phyloP scores from a whole-genome alignment of 306 rosid genomes.

The Coriaria nepalensis region DNA sequence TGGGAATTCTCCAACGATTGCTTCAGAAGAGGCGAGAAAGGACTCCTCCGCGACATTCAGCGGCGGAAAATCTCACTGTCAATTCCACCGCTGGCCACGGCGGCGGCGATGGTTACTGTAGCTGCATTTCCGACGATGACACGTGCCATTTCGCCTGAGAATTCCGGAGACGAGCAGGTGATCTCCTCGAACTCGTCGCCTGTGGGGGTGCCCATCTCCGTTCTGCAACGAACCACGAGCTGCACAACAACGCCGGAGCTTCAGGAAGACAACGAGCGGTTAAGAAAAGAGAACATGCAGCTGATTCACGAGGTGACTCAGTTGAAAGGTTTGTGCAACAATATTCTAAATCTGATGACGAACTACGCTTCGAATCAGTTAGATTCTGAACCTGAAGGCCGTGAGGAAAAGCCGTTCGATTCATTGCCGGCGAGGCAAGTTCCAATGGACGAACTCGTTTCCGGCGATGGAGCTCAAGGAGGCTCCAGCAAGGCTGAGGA shows the following conservation, averaged over 20 bases:
- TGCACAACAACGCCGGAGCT: conserved; percentile 59
- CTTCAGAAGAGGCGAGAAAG: conserved; percentile 66
- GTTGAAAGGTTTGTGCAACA: conserved; percentile 60
- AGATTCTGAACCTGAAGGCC: conserved; percentile 19
- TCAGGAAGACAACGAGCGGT: conserved; percentile 67
- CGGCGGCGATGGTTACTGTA: conserved; percentile 27
- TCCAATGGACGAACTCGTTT: conserved; percentile 11
- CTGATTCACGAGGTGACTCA: conserved; percentile 67
- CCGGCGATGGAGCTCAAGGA: neutral
- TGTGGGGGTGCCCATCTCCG: conserved; percentile 16
- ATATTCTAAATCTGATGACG: conserved; percentile 54
- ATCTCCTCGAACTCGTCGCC: conserved; percentile 78
- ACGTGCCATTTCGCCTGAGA: conserved; percentile 41
- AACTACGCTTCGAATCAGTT: conserved; percentile 52
- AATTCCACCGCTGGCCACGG: neutral
- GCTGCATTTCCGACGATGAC: conserved; percentile 17
- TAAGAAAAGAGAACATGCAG: conserved; percentile 69
- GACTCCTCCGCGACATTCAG: conserved; percentile 72
- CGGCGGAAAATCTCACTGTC: conserved; percentile 55
- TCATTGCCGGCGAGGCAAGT: conserved; percentile 22
- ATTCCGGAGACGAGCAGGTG: conserved; percentile 88
- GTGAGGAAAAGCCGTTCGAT: conserved; percentile 34
- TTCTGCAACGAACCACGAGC: conserved; percentile 34
- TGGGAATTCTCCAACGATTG: conserved; percentile 91
- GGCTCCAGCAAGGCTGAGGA: neutral